Percentiles rank a stretch among this genome's conserved stretches.
Conservation (phyloP, 2,329 filamentous ascomycete genomes). For the Aspergillus tamarii region DNA sequence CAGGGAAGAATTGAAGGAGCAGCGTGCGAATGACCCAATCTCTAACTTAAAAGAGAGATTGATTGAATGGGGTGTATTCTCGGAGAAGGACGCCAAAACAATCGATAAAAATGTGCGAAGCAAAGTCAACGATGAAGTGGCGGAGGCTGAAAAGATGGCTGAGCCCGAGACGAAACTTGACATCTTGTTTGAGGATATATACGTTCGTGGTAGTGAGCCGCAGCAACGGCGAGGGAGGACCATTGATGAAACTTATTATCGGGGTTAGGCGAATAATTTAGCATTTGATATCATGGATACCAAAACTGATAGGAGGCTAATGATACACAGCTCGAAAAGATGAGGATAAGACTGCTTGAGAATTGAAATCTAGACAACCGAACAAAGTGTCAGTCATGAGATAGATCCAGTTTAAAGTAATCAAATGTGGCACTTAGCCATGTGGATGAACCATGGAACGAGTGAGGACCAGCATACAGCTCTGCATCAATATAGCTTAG, state of each 20-base stretch:
- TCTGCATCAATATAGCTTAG: neutral
- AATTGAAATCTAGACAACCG: neutral
- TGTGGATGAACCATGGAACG: neutral
- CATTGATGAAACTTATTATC: slow-evolving; percentile 85
- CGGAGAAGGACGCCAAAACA: slow-evolving; percentile 88
- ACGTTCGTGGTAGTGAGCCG: slow-evolving; percentile 82
- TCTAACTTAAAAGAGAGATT: slow-evolving; percentile 94
- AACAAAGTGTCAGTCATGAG: neutral
- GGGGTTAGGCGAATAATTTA: slow-evolving; percentile 25
- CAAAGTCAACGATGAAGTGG: slow-evolving; percentile 84
- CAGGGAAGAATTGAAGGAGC: slow-evolving; percentile 96
- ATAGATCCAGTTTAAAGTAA: neutral
- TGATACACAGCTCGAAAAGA: neutral
- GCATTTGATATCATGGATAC: neutral
- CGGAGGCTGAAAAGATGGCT: slow-evolving; percentile 82
- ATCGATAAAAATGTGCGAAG: slow-evolving; percentile 89
- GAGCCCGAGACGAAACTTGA: slow-evolving; percentile 73
- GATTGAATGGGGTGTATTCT: slow-evolving; percentile 84
- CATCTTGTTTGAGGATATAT: slow-evolving; percentile 93
- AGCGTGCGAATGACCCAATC: slow-evolving; percentile 91
- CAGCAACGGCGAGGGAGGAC: slow-evolving; percentile 81
- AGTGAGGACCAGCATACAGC: neutral
- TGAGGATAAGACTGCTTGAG: neutral
- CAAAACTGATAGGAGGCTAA: neutral
- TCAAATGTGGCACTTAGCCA: neutral